phyloP scores from a whole-genome alignment of 495 filamentous ascomycete genomes.

The Penicillium samsonianum region DNA sequence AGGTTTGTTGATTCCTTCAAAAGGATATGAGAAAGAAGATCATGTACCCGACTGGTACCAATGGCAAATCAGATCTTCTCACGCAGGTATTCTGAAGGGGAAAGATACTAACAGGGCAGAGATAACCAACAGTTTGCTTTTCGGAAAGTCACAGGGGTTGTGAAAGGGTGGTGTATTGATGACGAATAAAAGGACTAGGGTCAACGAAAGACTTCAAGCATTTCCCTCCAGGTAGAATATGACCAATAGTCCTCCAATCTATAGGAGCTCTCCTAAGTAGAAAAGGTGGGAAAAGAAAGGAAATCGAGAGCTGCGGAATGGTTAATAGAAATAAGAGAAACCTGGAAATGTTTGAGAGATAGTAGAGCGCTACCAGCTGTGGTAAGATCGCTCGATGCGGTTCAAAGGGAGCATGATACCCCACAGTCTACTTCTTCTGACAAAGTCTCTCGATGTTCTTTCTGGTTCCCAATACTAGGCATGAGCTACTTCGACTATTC shows the following conservation, averaged over 20 bases:
- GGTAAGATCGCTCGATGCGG: conserved; percentile 12
- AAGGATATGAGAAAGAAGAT: background rate
- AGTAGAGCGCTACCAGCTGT: conserved; percentile 1
- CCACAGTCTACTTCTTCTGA: background rate
- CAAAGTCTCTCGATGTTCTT: conserved; percentile 10
- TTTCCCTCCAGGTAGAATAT: background rate
- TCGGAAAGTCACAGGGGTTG: background rate
- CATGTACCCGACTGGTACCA: background rate
- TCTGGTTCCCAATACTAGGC: background rate
- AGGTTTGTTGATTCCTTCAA: background rate
- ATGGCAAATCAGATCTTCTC: too few relatives aligned
- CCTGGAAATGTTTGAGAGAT: background rate
- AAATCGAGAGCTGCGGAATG: conserved; percentile 3
- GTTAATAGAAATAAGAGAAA: conserved; percentile 14
- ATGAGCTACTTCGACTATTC: conserved; percentile 10
- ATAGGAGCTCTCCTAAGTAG: background rate
- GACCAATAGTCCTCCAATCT: conserved; percentile 1
- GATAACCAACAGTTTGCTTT: background rate
- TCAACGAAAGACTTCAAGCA: conserved; percentile 4
- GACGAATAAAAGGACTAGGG: background rate
- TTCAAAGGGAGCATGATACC: conserved; percentile 10
- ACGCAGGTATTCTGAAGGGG: background rate
- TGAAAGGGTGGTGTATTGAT: background rate
- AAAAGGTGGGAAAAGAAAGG: conserved; percentile 5
- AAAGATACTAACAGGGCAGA: background rate